Conservation (phyloP, 257 asterid genomes). For the Solanum sparsipilum region DNA sequence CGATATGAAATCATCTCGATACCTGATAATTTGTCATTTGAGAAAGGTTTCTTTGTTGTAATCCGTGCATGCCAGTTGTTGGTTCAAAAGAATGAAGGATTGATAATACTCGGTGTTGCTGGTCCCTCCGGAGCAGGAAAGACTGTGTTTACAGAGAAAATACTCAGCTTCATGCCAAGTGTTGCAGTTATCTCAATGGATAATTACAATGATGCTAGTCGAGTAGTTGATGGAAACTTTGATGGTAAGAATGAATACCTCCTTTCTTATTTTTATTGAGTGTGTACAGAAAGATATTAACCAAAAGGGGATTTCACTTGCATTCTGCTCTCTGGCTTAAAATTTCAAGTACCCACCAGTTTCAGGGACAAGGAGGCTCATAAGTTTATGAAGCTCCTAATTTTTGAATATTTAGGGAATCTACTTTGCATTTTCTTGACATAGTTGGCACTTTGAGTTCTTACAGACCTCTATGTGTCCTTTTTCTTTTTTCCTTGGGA, state of each 20-base stretch:
- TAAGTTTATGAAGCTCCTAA: background rate
- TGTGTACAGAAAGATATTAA: background rate
- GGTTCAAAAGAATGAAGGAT: slow-evolving; percentile 82
- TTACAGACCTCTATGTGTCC: background rate
- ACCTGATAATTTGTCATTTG: slow-evolving; percentile 72
- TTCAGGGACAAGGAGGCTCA: background rate
- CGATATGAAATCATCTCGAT: slow-evolving; percentile 72
- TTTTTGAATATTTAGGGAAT: background rate
- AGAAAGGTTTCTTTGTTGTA: slow-evolving; percentile 90
- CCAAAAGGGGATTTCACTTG: background rate
- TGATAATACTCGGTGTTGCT: slow-evolving; percentile 71
- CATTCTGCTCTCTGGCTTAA: background rate
- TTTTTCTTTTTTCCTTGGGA: background rate
- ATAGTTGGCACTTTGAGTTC: background rate
- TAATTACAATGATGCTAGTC: slow-evolving; percentile 92
- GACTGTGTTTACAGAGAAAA: slow-evolving; percentile 60
- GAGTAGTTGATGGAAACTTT: slow-evolving; percentile 87
- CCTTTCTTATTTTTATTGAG: background rate
- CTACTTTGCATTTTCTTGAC: background rate
- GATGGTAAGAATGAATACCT: slow-evolving; percentile 47
- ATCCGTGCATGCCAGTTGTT: slow-evolving; percentile 85
- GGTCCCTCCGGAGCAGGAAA: slow-evolving; percentile 99
- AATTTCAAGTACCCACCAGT: background rate
- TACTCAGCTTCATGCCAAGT: slow-evolving; percentile 80
- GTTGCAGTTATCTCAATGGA: slow-evolving; percentile 96